Base-by-base conservation (phyloP, 140 eudicot genomes). In the Anethum foeniculum region DNA sequence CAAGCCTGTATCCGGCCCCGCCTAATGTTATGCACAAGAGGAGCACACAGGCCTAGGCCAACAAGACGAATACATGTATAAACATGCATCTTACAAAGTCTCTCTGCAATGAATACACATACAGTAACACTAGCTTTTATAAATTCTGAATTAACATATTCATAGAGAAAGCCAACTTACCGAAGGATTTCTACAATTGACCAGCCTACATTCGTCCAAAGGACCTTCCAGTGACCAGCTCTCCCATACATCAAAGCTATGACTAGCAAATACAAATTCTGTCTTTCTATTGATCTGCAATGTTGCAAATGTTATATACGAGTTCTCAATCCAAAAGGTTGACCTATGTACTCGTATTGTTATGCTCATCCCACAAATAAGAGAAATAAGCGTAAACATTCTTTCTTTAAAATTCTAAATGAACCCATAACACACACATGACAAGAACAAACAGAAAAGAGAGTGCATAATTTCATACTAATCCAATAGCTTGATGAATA, bases 241-340 rank as follows among this genome's bases (percentile, higher is more conserved):
- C 89, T 96, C 99, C 98, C 99, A 93, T 4, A 96, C 98, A 78
- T 96, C 99, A 85, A 96, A 93, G 83, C 96, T 93, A 86, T 96
- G 98, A 83, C 99, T 93, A 19, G 98, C 98, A 89, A 96, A 96
- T 71, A 96, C 99, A 76, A 93, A 96, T 84, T 96, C 98, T 94
- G 89, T 93, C 90, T 90, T 93, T 77, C 98, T 93, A 84, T 96
- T 96, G 85, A 96, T 96, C 98, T 96, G 96, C 85, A 88, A 85
- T 12, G 43, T 84, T 38, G 41, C 69, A 75, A 80, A n/a, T 21
- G 67, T 65, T 64, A 30, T 60, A 25, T 46, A n/a, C 3, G 2
- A 75, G 10, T 6, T 47, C 23, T 44, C 21, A 49, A 44, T 41
- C 49, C 13, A 44, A 21, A 8, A 25, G 32, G n/a, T 75, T 46